Evolutionary conservation across 2,329 filamentous ascomycete species (phyloP).

Genomic region (Talaromyces sp.): DNA sequence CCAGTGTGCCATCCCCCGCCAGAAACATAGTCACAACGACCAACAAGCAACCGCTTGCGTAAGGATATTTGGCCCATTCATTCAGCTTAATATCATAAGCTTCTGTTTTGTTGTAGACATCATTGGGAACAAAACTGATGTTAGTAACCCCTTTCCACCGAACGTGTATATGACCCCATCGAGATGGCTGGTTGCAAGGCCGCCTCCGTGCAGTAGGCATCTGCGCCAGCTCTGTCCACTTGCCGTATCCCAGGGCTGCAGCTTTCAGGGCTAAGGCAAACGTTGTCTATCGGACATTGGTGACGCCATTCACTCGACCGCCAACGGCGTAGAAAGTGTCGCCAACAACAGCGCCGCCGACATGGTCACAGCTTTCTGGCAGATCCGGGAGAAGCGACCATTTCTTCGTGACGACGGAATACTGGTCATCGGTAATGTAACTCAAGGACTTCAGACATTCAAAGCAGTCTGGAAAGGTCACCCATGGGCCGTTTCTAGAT

Average conservation of each 20-base stretch:
- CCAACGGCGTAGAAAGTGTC: slow-evolving; percentile 33
- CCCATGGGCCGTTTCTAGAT: no score
- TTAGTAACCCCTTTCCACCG: slow-evolving; percentile 38
- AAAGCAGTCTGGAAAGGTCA: no score
- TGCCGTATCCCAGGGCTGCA: slow-evolving; percentile 22
- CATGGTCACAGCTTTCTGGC: slow-evolving; percentile 34
- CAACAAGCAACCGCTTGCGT: slow-evolving; percentile 24
- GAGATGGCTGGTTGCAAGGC: slow-evolving; percentile 21
- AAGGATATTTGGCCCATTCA: slow-evolving; percentile 18
- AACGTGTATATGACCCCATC: slow-evolving; percentile 28
- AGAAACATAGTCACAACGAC: slow-evolving; percentile 26
- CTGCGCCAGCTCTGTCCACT: slow-evolving; percentile 6
- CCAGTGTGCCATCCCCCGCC: slow-evolving; percentile 22
- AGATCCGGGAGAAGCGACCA: slow-evolving; percentile 28
- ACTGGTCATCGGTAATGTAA: no score
- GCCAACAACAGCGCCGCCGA: slow-evolving; percentile 22
- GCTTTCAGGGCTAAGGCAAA: slow-evolving; percentile 27
- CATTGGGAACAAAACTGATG: slow-evolving; percentile 8
- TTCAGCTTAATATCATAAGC: slow-evolving; percentile 24
- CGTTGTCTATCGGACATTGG: slow-evolving; percentile 29
- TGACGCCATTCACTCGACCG: slow-evolving; percentile 25
- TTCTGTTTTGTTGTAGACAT: slow-evolving; percentile 26
- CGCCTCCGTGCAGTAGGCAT: slow-evolving; percentile 40
- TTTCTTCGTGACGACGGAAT: not conserved
- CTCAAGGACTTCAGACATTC: no score